phyloP scores from a whole-genome alignment of 306 rosid genomes.

The Carpinus viminea region DNA sequence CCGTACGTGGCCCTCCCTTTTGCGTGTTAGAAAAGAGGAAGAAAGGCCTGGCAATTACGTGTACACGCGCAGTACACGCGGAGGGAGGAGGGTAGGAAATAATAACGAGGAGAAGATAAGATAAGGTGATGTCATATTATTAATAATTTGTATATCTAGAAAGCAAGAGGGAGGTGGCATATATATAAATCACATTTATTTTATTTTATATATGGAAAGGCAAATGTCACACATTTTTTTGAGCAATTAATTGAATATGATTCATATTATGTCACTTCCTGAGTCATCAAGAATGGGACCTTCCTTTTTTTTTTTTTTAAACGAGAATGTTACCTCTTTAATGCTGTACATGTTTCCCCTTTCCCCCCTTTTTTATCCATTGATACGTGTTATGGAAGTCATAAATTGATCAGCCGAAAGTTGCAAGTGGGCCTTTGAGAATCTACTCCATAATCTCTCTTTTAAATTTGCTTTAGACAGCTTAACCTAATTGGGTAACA shows the following conservation, averaged over 20 bases:
- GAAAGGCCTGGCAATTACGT: neutral
- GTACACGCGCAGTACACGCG: conserved; percentile 34
- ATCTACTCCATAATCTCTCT: neutral
- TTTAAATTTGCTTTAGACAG: neutral
- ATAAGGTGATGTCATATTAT: neutral
- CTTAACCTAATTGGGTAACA: neutral
- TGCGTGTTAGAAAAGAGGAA: conserved; percentile 11
- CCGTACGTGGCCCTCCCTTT: neutral
- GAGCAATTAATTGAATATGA: neutral
- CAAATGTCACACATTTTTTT: neutral
- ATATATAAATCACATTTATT: neutral
- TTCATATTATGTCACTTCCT: neutral
- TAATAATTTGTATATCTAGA: neutral
- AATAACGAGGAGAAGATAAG: neutral
- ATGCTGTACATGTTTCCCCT: neutral
- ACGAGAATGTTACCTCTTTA: neutral
- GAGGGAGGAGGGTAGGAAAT: conserved; percentile 8
- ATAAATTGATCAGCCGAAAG: neutral
- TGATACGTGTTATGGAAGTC: neutral
- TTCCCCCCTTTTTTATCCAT: neutral
- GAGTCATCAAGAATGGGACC: conserved; percentile 9
- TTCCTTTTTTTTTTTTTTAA: too few relatives aligned
- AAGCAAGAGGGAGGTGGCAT: neutral
- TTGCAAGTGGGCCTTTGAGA: neutral
- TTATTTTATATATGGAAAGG: neutral